These are phyloP conservation scores for Globisporangium alternatum DNA, from an alignment of 352 stramenopile genomes.

Conservation along the genomic window DNA sequence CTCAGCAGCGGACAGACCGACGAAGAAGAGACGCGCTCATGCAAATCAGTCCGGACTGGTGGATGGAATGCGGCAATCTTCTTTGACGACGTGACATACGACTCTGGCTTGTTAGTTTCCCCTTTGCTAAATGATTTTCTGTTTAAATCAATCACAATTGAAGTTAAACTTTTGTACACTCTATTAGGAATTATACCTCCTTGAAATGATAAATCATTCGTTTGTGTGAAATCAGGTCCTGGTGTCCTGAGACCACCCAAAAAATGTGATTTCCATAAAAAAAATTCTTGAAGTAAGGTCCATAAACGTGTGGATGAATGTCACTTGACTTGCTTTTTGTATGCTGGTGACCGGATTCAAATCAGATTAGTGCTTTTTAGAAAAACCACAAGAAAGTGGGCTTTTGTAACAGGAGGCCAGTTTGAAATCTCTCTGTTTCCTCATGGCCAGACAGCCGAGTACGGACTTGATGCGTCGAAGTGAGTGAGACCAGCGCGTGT, in stretches of 20 bases:
- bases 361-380: not conserved
- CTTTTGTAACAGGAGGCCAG: not conserved
- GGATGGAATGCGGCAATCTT: not conserved
- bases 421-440: not conserved
- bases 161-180: not conserved
- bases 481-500: not conserved
- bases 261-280: not conserved
- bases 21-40: not conserved
- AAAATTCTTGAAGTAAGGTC: not conserved
- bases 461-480: not conserved
- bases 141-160: not conserved
- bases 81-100: not conserved
- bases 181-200: not conserved
- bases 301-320: not conserved
- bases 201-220: not conserved
- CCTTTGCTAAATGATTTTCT: not conserved
- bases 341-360: not conserved
- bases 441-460: not conserved
- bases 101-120: not conserved
- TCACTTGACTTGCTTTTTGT: constrained; percentile 7
- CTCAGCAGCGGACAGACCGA: not conserved
- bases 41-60: not conserved
- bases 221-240: not conserved
- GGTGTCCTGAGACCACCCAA: too few species aligned
- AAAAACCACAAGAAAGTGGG: not conserved